A percentile compares a stretch with the other conserved stretches of the same genome.
Evolutionary conservation across 2,329 filamentous ascomycete genomes (phyloP).

Genomic region (Fusarium verrucosum): DNA sequence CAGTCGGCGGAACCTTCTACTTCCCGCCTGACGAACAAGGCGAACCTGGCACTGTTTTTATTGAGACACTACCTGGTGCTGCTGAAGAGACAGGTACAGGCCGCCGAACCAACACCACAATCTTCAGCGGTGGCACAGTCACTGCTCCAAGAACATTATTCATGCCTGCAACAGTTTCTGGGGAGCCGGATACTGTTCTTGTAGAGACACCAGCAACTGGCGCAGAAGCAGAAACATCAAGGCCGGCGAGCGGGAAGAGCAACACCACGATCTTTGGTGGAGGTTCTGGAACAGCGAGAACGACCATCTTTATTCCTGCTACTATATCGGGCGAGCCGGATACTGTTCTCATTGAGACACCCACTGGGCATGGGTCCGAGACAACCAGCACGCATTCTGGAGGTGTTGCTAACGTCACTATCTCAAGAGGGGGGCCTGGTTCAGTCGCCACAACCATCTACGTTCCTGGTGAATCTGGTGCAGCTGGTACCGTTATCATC

Average conservation of each 20-base stretch:
- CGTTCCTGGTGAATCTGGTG: not conserved
- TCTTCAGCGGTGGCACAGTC: slow-evolving; percentile 10
- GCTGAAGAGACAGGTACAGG: not conserved
- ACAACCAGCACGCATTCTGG: not conserved
- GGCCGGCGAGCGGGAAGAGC: not conserved
- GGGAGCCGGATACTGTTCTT: slow-evolving; percentile 4
- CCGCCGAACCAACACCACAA: not conserved
- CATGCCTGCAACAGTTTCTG: slow-evolving; percentile 3
- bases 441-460: not conserved
- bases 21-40: slow-evolving; percentile 6
- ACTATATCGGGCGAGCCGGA: not conserved
- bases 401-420: not conserved
- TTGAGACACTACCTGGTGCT: not conserved
- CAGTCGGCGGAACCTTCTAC: slow-evolving; percentile 6
- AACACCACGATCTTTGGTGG: slow-evolving; percentile 6
- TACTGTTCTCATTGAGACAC: slow-evolving; percentile 8
- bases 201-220: slow-evolving; percentile 6
- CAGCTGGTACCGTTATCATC: not conserved
- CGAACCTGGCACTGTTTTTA: not conserved
- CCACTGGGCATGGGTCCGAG: not conserved
- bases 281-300: not conserved
- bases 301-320: not conserved
- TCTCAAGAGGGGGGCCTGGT: not conserved
- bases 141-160: slow-evolving; percentile 1
- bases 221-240: not conserved